Percentiles rank a stretch among this genome's conserved stretches.
phyloP scores from a whole-genome alignment of 345 rosid species.

The Citrus maxima region DNA sequence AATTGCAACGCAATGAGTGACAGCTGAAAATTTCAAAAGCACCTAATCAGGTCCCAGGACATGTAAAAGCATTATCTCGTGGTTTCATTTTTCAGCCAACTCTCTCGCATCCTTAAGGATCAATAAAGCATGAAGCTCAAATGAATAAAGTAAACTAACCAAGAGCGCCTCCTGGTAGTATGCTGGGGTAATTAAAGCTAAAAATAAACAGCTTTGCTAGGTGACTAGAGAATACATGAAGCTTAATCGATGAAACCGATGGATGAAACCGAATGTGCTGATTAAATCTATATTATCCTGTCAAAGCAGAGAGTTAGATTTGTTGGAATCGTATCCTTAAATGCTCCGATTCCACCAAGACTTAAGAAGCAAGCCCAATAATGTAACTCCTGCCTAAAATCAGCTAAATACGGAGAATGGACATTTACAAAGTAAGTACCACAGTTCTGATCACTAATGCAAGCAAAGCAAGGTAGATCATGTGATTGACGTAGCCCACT shows the following conservation, averaged over 20 bases:
- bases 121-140: background rate
- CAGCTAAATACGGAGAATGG: background rate
- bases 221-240: background rate
- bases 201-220: background rate
- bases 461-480: background rate
- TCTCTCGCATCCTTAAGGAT: background rate
- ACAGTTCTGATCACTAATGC: background rate
- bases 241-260: background rate
- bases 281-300: background rate
- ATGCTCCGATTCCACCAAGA: background rate
- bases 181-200: background rate
- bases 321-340: background rate
- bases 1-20: background rate
- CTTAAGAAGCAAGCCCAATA: background rate
- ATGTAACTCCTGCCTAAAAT: background rate
- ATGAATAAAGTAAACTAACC: background rate
- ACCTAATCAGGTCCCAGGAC: background rate
- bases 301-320: background rate
- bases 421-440: background rate
- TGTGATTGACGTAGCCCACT: background rate
- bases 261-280: background rate
- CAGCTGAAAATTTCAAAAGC: background rate
- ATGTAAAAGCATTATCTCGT: no score
- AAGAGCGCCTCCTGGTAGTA: background rate
- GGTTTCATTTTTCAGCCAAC: background rate